phyloP scores from a whole-genome alignment of 371 early-diverging fungal genomes.

The Lichtheimia ramosa region DNA sequence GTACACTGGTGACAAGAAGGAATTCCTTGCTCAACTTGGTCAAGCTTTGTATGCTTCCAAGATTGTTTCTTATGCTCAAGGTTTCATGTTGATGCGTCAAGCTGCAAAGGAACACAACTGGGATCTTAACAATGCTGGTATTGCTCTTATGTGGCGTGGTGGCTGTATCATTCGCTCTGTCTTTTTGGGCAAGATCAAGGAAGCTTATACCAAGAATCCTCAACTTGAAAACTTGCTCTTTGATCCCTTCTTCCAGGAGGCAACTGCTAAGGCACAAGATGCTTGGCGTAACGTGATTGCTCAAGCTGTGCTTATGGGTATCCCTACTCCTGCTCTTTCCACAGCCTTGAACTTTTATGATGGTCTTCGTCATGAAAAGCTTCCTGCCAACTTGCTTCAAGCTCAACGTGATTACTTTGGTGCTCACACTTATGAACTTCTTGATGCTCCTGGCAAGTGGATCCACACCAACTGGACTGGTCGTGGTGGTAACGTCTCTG shows the following conservation, averaged over 20 bases:
- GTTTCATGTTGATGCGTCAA: slow-evolving; percentile 98
- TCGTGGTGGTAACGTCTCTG: slow-evolving; percentile 62
- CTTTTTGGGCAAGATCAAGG: slow-evolving; percentile 95
- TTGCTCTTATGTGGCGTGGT: slow-evolving; percentile 99
- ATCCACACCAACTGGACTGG: slow-evolving; percentile 98
- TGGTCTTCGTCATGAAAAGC: slow-evolving; percentile 86
- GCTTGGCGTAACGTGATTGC: slow-evolving; percentile 92
- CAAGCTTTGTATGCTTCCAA: slow-evolving; percentile 96
- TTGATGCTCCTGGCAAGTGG: slow-evolving; percentile 75
- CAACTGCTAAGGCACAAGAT: slow-evolving; percentile 79
- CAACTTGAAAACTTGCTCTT: slow-evolving; percentile 86
- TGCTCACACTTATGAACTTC: slow-evolving; percentile 94
- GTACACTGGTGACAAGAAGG: slow-evolving; percentile 83
- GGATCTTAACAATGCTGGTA: slow-evolving; percentile 95
- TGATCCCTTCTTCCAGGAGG: slow-evolving; percentile 93
- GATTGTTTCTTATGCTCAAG: slow-evolving; percentile 98
- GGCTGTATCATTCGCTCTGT: slow-evolving; percentile 98
- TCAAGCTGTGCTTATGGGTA: slow-evolving; percentile 80
- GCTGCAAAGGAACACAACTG: slow-evolving; percentile 91
- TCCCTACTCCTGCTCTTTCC: slow-evolving; percentile 91
- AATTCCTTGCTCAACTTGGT: slow-evolving; percentile 85
- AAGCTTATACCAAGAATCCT: slow-evolving; percentile 88
- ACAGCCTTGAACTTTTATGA: slow-evolving; percentile 96
- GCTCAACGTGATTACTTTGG: slow-evolving; percentile 99
- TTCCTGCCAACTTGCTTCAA: slow-evolving; percentile 98